A percentile compares a stretch with the other conserved stretches of the same genome.
phyloP scores from a whole-genome alignment of 495 filamentous ascomycete species.

The Lasiosphaeria miniovina region DNA sequence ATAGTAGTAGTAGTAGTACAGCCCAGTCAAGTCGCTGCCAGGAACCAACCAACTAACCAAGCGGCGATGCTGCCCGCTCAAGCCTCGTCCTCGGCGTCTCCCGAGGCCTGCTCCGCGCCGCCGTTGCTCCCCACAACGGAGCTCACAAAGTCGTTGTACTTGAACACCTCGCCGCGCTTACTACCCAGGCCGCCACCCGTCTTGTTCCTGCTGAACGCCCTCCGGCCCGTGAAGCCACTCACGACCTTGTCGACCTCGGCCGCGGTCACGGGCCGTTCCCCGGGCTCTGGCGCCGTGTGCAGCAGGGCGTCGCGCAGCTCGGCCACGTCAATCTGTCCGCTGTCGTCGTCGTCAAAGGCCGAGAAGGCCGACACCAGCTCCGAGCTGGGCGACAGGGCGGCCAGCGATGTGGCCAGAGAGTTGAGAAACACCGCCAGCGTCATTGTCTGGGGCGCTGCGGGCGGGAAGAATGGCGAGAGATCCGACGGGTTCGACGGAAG shows the following conservation, averaged over 20 bases:
- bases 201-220: constrained; percentile 64
- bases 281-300: constrained; percentile 73
- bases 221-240: constrained; percentile 75
- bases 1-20: no score
- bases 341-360: constrained; percentile 94
- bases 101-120: constrained; percentile 32
- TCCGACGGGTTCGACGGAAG: constrained; percentile 53
- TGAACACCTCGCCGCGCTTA: constrained; percentile 69
- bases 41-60: background rate
- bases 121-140: constrained; percentile 51
- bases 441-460: constrained; percentile 61
- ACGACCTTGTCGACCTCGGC: constrained; percentile 80
- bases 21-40: background rate
- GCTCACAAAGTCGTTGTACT: constrained; percentile 73
- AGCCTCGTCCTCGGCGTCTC: constrained; percentile 29
- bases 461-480: constrained; percentile 73
- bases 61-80: background rate
- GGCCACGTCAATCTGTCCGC: constrained; percentile 79
- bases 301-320: constrained; percentile 82
- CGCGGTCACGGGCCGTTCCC: constrained; percentile 63
- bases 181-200: constrained; percentile 34
- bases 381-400: constrained; percentile 63
- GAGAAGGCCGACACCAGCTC: constrained; percentile 85
- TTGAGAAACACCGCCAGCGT: constrained; percentile 83
- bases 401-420: constrained; percentile 68